Conservation (phyloP, 2,329 filamentous ascomycete genomes). For the Hymenoscyphus fraxineus region DNA sequence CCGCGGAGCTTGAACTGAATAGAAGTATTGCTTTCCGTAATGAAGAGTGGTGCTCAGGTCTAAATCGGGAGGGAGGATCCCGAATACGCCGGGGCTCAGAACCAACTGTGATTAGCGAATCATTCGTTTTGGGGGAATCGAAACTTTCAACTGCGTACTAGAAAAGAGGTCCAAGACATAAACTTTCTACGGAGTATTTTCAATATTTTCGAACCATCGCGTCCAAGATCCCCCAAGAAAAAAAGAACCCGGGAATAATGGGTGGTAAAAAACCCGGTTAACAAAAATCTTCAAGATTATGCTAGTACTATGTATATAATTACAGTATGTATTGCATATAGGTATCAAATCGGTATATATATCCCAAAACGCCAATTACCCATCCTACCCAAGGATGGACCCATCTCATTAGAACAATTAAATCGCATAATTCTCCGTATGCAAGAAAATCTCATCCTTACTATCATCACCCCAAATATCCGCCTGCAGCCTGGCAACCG, state of each 20-base stretch:
- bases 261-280: background rate
- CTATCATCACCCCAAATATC: conserved; percentile 76
- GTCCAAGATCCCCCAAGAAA: background rate
- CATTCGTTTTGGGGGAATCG: background rate
- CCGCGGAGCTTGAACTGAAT: too few species aligned
- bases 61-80: too few species aligned
- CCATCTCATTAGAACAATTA: conserved; percentile 38
- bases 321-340: conserved; percentile 1
- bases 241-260: background rate
- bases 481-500: conserved; percentile 76
- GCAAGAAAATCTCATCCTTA: conserved; percentile 86
- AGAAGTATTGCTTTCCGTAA: too few species aligned
- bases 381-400: background rate
- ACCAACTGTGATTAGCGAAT: too few species aligned
- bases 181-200: background rate
- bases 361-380: background rate
- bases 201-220: too few species aligned
- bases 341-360: conserved; percentile 6
- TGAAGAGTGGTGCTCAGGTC: too few species aligned
- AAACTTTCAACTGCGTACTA: background rate
- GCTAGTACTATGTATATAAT: background rate
- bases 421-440: conserved; percentile 92
- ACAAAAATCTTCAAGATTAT: background rate
- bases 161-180: background rate
- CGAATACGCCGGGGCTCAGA: too few species aligned